Percentiles rank a stretch among this genome's conserved stretches.
These are phyloP conservation scores for Effrenium voratum DNA, from an alignment of 73 alveolate genomes.

Conservation along the genomic window DNA sequence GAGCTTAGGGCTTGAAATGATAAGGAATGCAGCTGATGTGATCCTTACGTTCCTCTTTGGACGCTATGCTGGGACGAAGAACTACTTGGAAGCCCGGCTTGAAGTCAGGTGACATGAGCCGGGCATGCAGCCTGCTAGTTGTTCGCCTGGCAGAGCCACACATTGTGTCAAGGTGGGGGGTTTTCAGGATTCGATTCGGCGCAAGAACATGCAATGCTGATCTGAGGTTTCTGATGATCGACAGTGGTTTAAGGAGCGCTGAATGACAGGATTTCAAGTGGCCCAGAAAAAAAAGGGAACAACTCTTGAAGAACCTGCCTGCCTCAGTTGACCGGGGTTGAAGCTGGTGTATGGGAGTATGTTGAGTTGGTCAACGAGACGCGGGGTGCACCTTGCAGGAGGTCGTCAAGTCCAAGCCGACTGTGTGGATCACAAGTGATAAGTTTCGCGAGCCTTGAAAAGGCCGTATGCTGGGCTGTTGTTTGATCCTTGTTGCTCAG, in stretches of 20 bases:
- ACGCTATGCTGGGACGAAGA: conserved; percentile 73
- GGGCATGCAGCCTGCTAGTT: background rate
- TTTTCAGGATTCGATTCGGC: background rate
- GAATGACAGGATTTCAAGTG: background rate
- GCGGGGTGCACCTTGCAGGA: too few relatives aligned
- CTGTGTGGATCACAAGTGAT: conserved; percentile 35
- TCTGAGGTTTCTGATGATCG: conserved; percentile 70
- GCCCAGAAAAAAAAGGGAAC: too few relatives aligned
- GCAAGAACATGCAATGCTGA: background rate
- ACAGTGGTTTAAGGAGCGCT: conserved; percentile 61
- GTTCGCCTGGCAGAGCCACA: background rate
- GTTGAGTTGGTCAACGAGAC: too few relatives aligned
- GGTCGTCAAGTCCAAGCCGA: background rate
- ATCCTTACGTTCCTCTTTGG: conserved; percentile 60
- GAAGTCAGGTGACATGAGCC: background rate
- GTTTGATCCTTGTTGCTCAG: too few relatives aligned
- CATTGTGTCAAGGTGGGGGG: background rate
- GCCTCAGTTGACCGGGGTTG: too few relatives aligned
- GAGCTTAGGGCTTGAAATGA: background rate
- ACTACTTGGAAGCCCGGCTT: conserved; percentile 44
- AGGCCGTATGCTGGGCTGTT: too few relatives aligned
- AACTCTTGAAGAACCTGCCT: too few relatives aligned
- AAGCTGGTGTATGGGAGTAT: too few relatives aligned
- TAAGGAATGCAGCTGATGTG: conserved; percentile 79
- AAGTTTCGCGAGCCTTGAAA: conserved; percentile 10